Evolutionary conservation across 352 stramenopile species (phyloP), one percentile per base, ranked within the genome.

Genomic region (Phytophthora cactorum): DNA sequence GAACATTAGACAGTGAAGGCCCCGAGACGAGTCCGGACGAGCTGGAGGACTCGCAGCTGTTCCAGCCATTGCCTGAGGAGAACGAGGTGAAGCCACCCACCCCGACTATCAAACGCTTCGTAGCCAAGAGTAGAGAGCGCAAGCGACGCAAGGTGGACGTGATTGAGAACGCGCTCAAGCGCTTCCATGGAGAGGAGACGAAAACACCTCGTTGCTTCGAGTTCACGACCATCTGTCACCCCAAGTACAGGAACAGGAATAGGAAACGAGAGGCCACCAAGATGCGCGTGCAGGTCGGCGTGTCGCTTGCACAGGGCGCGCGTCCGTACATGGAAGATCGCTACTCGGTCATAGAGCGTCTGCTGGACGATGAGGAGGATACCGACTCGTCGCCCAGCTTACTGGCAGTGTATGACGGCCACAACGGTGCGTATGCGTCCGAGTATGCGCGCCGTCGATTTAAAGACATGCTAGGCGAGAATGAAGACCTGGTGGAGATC

Each of bases 311-410:
- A 9, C 86, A 94, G 65, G 86, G 86, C 14, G 82, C 84, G 7
- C 78, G 86, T 14, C 72, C 74, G 38, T 94, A 94, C 70, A 94
- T 94, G 86, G 86, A 94, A 72, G 86, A 94, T 59, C 81, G 82
- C 1, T 89, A 83, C 52, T 87, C 84, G 7, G 79, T 92, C 4
- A 68, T 84, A 12, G 79, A 85, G 52, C 74, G 75, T n/a, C 60
- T 94, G 38, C 77, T 91, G 52, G 81, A 87, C 10, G 63, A 72
- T 44, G 57, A 78, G 41, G 68, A 78, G 15, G 72, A 89, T 43
- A 58, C 53, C 2, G 77, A 78, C 39, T 57, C 66, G 67, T 83
- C 78, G 27, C 77, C 81, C 15, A 90, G 78, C 51, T 63, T 92
- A 27, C 44, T 94, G 22, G 84, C 79, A 12, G 70, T 94, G 15